Conservation (phyloP, 169 alveolate genomes). For the Plasmodium sp. region DNA sequence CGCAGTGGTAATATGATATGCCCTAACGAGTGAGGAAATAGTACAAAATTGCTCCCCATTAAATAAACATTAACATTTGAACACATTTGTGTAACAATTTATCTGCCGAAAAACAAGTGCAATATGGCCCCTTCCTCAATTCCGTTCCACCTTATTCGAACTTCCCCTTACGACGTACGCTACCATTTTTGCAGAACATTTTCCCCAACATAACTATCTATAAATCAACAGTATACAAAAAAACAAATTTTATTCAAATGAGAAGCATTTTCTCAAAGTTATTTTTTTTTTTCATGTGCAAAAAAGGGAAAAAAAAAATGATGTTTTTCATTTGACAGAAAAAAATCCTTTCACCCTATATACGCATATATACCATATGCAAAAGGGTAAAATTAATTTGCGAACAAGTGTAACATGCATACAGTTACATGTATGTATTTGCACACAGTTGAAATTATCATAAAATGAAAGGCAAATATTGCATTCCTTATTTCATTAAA, state of each 20-base stretch:
- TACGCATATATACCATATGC: not conserved
- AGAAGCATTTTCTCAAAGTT: not conserved
- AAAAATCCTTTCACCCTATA: not conserved
- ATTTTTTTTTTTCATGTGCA: not conserved
- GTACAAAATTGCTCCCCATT: not conserved
- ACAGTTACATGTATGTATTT: not conserved
- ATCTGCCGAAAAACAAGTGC: not conserved
- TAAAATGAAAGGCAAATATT: constrained; percentile 1
- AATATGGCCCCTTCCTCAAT: not conserved
- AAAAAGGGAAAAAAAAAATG: not conserved
- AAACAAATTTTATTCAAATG: not conserved
- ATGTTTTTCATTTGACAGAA: not conserved
- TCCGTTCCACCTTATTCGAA: not conserved
- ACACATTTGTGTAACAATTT: not conserved
- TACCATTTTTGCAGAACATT: not conserved
- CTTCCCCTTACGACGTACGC: not conserved
- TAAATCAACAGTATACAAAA: not conserved
- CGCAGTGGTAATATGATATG: not conserved
- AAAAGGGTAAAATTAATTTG: constrained; percentile 5
- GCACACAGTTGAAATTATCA: not conserved
- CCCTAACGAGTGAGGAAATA: not conserved
- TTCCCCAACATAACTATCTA: not conserved
- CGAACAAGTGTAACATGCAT: not conserved
- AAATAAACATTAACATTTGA: not conserved
- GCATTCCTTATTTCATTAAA: not conserved